Evolutionary conservation across 2,329 filamentous ascomycete genomes (phyloP), one percentile per base, ranked within the genome.

Genomic region (Calycina herbarum): DNA sequence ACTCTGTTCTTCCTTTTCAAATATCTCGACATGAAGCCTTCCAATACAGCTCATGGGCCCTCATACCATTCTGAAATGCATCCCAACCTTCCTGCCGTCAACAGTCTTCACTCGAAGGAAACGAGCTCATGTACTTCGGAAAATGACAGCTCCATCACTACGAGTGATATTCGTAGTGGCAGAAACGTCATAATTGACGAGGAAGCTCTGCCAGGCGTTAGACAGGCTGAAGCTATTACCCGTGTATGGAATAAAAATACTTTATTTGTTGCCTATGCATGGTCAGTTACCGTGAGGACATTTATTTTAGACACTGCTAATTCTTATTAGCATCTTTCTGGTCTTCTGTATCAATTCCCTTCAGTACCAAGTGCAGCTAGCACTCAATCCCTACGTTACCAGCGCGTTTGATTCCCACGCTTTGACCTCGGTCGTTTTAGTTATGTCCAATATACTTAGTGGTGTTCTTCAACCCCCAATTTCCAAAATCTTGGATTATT

Each of bases 141-240:
- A 24, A 54, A 54, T 24, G 48, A 54, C 20, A 24, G 7, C 20
- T 54, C 20, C 1, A 24, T 54, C 10, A 24, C 10, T 27, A 54
- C 20, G 20, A 54, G 48, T 24, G 48, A 24, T 15, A 54, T 54
- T 27, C 48, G 11, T 5, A 54, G 24, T 29, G 20, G 4, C 11
- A 24, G 48, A 54, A n/a, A 54, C 11, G 48, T 11, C 48, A 54
- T 54, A 24, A 11, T 27, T 54, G 48, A 54, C 8, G 24, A 54
- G 20, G 33, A 59, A 7, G 68, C 68, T 7, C 71, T 73, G 68
- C 67, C 66, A 59, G 82, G 82, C 68, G 82, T 85, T 10, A 77
- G 80, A 65, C 81, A 82, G 69, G 81, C 83, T 17, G 81, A 85
- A 71, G 83, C 82, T 11, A 81, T 83, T 31, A 82, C 81, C 60